Evolutionary conservation across 2,329 filamentous ascomycete species (phyloP), one percentile per base, ranked within the genome.

Genomic region (Scedosporium aurantiacum): DNA sequence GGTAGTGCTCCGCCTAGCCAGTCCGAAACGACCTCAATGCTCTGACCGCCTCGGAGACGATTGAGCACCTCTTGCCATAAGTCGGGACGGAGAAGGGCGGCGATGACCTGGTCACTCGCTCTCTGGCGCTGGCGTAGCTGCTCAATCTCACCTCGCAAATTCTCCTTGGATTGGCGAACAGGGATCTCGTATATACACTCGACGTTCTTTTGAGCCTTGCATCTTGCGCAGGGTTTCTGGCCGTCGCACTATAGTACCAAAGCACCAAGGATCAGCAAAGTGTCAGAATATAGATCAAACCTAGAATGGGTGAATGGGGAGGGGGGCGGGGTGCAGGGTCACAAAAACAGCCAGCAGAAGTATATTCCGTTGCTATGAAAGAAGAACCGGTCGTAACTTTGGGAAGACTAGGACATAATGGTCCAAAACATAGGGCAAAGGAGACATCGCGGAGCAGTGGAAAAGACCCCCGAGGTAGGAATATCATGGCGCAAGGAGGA

Each of bases 91-190:
- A 74, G 70, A 56, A 87, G 76, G 8, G 83, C 83, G 3, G 77
- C 73, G 28, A 87, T 72, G 57, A 87, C 77, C 32, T 77, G 76
- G 27, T 86, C 80, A 68, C 73, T 83, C 54, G 78, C 78, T 23
- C 76, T 78, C 67, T 85, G 80, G 50, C 80, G 78, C 16, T 75
- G 75, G 57, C 80, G 80, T 41, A 87, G 71, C 27, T 71, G 72
- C 60, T 86, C 84, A 63, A 86, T 83, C 66, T 86, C 83, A 67
- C 73, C 74, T 54, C 84, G 79, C 4, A 87, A 76, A 60, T 79
- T 78, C 63, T 86, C 83, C 64, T 87, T 87, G 10, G 83, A 85
- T 65, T 85, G 83, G 54, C 84, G 82, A 4, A 86, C 79, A 0
- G 83, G 84, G 6, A 84, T 68, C 65, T 86, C 82, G 72, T 87